Conservation (phyloP, 495 filamentous ascomycete species). For the Staphylotrichum longicolle region DNA sequence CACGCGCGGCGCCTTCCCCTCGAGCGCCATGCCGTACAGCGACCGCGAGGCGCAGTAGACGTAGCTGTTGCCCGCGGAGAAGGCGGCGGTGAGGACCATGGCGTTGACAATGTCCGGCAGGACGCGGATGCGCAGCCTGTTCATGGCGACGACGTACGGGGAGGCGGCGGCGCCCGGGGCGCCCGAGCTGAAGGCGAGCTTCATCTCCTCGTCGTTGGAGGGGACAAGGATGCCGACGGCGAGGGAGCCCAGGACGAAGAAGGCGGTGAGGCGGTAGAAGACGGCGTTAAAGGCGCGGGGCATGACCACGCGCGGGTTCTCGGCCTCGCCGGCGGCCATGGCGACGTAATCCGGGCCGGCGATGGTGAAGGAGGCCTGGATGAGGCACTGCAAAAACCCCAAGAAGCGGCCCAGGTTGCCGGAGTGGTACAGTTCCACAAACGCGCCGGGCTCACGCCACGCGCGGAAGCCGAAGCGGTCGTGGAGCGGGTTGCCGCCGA, state of each 20-base stretch:
- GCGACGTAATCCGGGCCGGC: slow-evolving; percentile 78
- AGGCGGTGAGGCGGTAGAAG: slow-evolving; percentile 69
- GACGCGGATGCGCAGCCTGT: slow-evolving; percentile 62
- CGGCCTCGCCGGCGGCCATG: slow-evolving; percentile 73
- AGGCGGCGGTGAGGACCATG: slow-evolving; percentile 68
- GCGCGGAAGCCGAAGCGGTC: slow-evolving; percentile 74
- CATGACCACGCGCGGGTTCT: slow-evolving; percentile 64
- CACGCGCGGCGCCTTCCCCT: slow-evolving; percentile 62
- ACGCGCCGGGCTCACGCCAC: slow-evolving; percentile 71
- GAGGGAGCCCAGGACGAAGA: slow-evolving; percentile 72
- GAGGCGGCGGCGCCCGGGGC: slow-evolving; percentile 64
- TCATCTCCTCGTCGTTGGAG: slow-evolving; percentile 53
- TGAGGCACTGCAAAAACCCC: slow-evolving; percentile 68
- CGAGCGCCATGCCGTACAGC: slow-evolving; percentile 70
- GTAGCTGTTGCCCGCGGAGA: slow-evolving; percentile 83
- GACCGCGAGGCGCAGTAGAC: slow-evolving; percentile 77
- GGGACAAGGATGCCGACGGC: slow-evolving; percentile 68
- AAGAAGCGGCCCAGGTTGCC: slow-evolving; percentile 66
- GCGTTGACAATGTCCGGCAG: slow-evolving; percentile 81
- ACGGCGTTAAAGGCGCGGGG: slow-evolving; percentile 73
- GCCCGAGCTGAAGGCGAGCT: slow-evolving; percentile 50
- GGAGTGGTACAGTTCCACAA: slow-evolving; percentile 57
- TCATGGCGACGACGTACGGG: slow-evolving; percentile 87
- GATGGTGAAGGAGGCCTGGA: slow-evolving; percentile 76
- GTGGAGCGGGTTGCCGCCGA: slow-evolving; percentile 66